phyloP scores from a whole-genome alignment of 768 basidiomycete genomes.

The Mycena vitilis region DNA sequence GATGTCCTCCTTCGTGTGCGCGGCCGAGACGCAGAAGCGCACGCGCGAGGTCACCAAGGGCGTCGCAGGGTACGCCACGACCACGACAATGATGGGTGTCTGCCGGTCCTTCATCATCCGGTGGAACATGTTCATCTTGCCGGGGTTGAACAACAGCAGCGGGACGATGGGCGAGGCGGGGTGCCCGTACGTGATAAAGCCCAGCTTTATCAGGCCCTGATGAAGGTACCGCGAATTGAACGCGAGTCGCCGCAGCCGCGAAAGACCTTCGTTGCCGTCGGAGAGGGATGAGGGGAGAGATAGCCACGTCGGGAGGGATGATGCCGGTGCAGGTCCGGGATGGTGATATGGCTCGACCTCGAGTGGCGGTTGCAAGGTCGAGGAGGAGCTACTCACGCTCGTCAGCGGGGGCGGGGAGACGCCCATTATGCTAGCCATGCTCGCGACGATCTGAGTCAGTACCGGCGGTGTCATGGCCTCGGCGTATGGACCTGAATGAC shows the following conservation, averaged over 20 bases:
- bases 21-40: slow-evolving; percentile 92
- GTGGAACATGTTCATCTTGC: slow-evolving; percentile 93
- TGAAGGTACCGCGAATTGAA: slow-evolving; percentile 97
- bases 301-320: slow-evolving; percentile 82
- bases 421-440: slow-evolving; percentile 98
- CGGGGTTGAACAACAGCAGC: slow-evolving; percentile 90
- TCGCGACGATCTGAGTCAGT: slow-evolving; percentile 89
- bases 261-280: slow-evolving; percentile 88
- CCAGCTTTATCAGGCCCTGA: slow-evolving; percentile 86
- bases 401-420: slow-evolving; percentile 55
- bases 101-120: slow-evolving; percentile 86
- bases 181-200: slow-evolving; percentile 97
- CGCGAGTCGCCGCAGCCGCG: slow-evolving; percentile 87
- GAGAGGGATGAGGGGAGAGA: slow-evolving; percentile 75
- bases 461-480: slow-evolving; percentile 94
- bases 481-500: slow-evolving; percentile 86
- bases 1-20: slow-evolving; percentile 98
- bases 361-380: slow-evolving; percentile 42
- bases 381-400: slow-evolving; percentile 40
- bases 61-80: slow-evolving; percentile 93
- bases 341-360: slow-evolving; percentile 55
- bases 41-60: slow-evolving; percentile 89
- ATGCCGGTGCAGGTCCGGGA: slow-evolving; percentile 76
- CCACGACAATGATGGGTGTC: slow-evolving; percentile 89
- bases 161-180: slow-evolving; percentile 95